Evolutionary conservation across 169 alveolate genomes (phyloP).

Genomic region (Theileria luwenshuni): DNA sequence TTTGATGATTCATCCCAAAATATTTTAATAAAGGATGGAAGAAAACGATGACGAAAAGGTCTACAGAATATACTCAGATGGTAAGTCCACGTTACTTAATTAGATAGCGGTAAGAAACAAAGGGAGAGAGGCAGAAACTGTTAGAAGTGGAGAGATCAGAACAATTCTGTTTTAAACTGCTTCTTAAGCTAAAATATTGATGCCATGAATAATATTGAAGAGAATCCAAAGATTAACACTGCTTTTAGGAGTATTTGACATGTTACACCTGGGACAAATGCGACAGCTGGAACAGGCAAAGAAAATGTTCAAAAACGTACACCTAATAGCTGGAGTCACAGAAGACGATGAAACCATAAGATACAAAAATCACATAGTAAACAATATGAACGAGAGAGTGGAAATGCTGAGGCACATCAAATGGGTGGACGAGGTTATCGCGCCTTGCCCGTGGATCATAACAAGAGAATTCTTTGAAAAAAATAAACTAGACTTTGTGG

Average conservation of each 20-base stretch:
- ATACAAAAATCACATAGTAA: constrained; percentile 92
- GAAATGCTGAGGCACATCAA: constrained; percentile 92
- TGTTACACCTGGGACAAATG: constrained; percentile 96
- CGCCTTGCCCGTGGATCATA: constrained; percentile 96
- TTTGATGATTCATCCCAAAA: no score
- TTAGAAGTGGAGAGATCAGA: no score
- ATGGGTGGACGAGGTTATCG: constrained; percentile 97
- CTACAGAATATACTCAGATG: constrained; percentile 67
- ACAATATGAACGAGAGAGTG: constrained; percentile 91
- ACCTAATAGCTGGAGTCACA: constrained; percentile 94
- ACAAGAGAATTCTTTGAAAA: constrained; percentile 88
- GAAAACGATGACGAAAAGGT: constrained; percentile 27
- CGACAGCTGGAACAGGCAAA: constrained; percentile 95
- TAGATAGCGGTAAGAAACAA: no score
- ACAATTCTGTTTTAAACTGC: background rate
- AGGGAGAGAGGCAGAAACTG: no score
- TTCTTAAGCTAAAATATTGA: no score
- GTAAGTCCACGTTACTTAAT: constrained; percentile 7
- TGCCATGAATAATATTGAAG: no score
- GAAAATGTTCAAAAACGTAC: constrained; percentile 89
- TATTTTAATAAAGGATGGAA: background rate
- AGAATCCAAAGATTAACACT: no score
- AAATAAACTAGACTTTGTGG: constrained; percentile 90
- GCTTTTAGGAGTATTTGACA: constrained; percentile 93
- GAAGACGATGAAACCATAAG: constrained; percentile 93